phyloP scores from a whole-genome alignment of 257 asterid species.

The Fraxinus pennsylvanica region DNA sequence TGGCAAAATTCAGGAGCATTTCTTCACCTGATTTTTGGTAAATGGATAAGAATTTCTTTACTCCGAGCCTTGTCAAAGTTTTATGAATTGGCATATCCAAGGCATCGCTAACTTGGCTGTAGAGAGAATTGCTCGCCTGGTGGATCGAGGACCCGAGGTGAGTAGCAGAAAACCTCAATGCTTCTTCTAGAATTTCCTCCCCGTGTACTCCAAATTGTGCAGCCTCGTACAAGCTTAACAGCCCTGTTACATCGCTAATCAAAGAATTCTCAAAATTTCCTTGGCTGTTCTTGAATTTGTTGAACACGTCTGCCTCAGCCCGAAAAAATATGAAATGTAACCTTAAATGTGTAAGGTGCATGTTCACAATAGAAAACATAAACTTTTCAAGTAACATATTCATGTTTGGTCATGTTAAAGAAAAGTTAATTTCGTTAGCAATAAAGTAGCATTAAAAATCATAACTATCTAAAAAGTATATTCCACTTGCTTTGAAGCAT shows the following conservation, averaged over 20 bases:
- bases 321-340: no score
- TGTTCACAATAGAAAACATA: no score
- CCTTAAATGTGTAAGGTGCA: no score
- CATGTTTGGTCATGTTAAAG: no score
- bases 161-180: constrained; percentile 23
- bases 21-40: constrained; percentile 23
- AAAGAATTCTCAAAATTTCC: constrained; percentile 20
- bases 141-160: constrained; percentile 15
- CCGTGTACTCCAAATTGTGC: constrained; percentile 21
- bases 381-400: no score
- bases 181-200: constrained; percentile 24
- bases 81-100: constrained; percentile 26
- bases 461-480: no score
- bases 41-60: constrained; percentile 23
- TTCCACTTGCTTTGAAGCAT: no score
- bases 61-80: constrained; percentile 27
- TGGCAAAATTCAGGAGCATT: constrained; percentile 27
- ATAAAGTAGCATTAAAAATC: no score
- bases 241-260: constrained; percentile 5
- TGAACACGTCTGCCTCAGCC: no score
- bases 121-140: background rate
- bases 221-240: constrained; percentile 41
- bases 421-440: no score
- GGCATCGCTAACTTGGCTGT: constrained; percentile 20
- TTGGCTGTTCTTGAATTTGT: no score